Percentiles rank a stretch among this genome's conserved stretches.
These are phyloP conservation scores for Gynochthodes officinalis DNA, from an alignment of 257 asterid species.

Conservation along the genomic window DNA sequence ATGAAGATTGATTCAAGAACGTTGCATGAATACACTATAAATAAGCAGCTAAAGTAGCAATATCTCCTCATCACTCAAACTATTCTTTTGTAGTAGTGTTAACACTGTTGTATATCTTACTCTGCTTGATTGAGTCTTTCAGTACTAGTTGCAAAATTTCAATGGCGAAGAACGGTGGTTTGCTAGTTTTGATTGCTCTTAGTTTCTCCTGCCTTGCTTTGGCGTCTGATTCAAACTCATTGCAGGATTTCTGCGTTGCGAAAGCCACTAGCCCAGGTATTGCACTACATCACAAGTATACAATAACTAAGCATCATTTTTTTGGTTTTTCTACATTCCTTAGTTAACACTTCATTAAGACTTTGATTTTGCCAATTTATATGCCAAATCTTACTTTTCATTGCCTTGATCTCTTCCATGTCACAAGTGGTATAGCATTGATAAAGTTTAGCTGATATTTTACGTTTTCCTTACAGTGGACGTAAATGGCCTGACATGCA, in stretches of 20 bases:
- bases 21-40: too few species aligned
- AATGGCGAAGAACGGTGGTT: conserved; percentile 2
- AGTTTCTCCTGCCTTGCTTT: conserved; percentile 2
- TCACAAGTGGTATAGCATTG: too few species aligned
- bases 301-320: too few species aligned
- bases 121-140: background rate
- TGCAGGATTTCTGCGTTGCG: conserved; percentile 14
- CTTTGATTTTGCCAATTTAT: too few species aligned
- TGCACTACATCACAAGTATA: too few species aligned
- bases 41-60: too few species aligned
- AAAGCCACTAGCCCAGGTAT: conserved; percentile 13
- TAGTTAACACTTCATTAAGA: too few species aligned
- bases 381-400: too few species aligned
- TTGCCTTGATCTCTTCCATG: too few species aligned
- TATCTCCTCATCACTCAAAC: conserved; percentile 1
- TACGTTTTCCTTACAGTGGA: background rate
- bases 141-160: background rate
- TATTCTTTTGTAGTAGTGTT: background rate
- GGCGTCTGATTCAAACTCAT: background rate
- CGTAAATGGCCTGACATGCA: conserved; percentile 14
- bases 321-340: too few species aligned
- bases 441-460: background rate
- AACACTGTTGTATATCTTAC: too few species aligned
- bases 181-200: background rate
- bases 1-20: too few species aligned